phyloP scores from a whole-genome alignment of 345 rosid species.

The Boechera divaricarpa region DNA sequence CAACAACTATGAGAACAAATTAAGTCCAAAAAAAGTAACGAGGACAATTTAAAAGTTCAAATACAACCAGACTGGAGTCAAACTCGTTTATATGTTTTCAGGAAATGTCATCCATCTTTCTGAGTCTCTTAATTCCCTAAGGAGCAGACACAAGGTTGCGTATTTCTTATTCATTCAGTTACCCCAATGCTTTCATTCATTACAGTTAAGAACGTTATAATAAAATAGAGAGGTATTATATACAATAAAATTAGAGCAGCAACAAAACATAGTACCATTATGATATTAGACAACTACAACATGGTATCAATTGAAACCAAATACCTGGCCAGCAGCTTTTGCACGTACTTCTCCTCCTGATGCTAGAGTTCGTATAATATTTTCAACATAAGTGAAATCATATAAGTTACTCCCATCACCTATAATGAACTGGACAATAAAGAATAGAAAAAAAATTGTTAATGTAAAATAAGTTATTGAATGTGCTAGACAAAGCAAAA shows the following conservation, averaged over 20 bases:
- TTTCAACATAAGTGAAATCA: slow-evolving; percentile 92
- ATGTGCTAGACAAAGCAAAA: background rate
- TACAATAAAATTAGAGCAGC: background rate
- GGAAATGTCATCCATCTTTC: slow-evolving; percentile 2
- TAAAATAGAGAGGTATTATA: background rate
- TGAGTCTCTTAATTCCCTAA: background rate
- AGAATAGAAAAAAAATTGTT: background rate
- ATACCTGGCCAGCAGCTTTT: slow-evolving; percentile 94
- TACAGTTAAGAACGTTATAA: background rate
- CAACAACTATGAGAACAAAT: too few species aligned
- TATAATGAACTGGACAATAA: slow-evolving; percentile 70
- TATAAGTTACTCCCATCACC: slow-evolving; percentile 84
- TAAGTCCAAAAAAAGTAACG: background rate
- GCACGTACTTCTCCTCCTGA: slow-evolving; percentile 68
- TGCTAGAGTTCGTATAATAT: slow-evolving; percentile 47
- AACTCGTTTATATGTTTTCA: slow-evolving; percentile 2
- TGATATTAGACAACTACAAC: background rate
- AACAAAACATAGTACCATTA: background rate
- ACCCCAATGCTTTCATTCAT: background rate
- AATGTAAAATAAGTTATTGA: background rate
- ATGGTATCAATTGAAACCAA: slow-evolving; percentile 32
- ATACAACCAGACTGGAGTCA: slow-evolving; percentile 7
- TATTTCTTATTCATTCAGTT: background rate
- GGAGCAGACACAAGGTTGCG: background rate
- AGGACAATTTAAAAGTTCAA: background rate